These are phyloP conservation scores for Apiospora koreana DNA, from an alignment of 2,329 filamentous ascomycete species.

Conservation along the genomic window DNA sequence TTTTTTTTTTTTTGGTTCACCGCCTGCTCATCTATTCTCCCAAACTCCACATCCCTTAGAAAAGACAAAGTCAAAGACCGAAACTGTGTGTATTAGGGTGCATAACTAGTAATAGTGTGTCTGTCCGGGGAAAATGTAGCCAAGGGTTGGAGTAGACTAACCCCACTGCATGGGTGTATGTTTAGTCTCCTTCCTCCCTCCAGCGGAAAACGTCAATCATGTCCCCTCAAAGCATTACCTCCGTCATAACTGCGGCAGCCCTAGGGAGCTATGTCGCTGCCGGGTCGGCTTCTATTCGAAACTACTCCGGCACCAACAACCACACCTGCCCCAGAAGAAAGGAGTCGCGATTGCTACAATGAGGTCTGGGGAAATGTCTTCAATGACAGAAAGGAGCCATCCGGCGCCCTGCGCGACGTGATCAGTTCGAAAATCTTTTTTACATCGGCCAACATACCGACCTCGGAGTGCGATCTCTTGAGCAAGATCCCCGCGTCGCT, in stretches of 20 bases:
- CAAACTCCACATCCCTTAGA: no score
- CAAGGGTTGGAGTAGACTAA: not conserved
- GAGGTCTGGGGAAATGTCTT: not conserved
- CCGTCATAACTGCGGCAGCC: not conserved
- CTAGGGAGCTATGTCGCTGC: not conserved
- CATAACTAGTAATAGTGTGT: no score
- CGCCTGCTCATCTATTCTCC: no score
- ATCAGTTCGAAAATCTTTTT: not conserved
- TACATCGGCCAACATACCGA: not conserved
- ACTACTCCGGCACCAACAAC: not conserved
- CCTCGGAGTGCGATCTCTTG: not conserved
- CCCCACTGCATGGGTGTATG: no score
- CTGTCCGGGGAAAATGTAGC: no score
- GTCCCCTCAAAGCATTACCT: not conserved
- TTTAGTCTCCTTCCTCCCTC: no score
- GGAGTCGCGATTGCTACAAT: not conserved
- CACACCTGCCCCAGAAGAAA: not conserved
- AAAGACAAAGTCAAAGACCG: no score
- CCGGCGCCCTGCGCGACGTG: not conserved
- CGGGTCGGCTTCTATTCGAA: not conserved
- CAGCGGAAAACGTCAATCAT: not conserved
- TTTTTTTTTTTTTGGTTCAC: no score
- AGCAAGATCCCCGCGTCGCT: not conserved
- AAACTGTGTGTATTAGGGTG: no score
- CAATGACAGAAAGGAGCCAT: not conserved